phyloP scores from a whole-genome alignment of 2,329 filamentous ascomycete genomes.

The Epicoccum sorghinum region DNA sequence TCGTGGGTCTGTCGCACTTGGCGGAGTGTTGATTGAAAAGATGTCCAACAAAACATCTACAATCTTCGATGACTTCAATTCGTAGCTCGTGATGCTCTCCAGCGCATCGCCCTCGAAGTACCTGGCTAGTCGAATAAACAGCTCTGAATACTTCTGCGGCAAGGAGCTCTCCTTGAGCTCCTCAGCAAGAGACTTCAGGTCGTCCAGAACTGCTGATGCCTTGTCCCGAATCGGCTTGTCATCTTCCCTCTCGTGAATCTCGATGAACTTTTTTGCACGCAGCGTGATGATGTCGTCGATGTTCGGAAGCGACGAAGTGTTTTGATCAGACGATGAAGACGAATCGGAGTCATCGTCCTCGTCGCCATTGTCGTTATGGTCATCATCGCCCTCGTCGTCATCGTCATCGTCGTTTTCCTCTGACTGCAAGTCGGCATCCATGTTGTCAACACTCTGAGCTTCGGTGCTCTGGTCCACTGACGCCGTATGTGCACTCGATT shows the following conservation, averaged over 20 bases:
- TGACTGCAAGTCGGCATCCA: slow-evolving; percentile 59
- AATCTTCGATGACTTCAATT: slow-evolving; percentile 87
- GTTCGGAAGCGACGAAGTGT: slow-evolving; percentile 47
- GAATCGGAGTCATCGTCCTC: slow-evolving; percentile 70
- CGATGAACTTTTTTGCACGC: slow-evolving; percentile 82
- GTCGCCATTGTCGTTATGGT: slow-evolving; percentile 61
- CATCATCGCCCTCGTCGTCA: slow-evolving; percentile 57
- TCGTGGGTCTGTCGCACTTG: slow-evolving; percentile 65
- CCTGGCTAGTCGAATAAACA: slow-evolving; percentile 77
- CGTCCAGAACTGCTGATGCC: slow-evolving; percentile 74
- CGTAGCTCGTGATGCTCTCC: slow-evolving; percentile 93
- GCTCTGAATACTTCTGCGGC: slow-evolving; percentile 59
- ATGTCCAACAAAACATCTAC: slow-evolving; percentile 83
- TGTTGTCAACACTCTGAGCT: slow-evolving; percentile 59
- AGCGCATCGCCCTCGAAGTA: slow-evolving; percentile 90
- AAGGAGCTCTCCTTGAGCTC: slow-evolving; percentile 77
- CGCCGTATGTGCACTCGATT: slow-evolving; percentile 32
- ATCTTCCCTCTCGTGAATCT: slow-evolving; percentile 79
- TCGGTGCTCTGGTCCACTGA: slow-evolving; percentile 44
- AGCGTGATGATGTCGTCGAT: slow-evolving; percentile 76
- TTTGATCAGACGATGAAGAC: slow-evolving; percentile 55
- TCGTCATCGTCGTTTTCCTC: slow-evolving; percentile 57
- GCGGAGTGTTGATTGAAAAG: slow-evolving; percentile 73
- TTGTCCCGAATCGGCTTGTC: slow-evolving; percentile 78
- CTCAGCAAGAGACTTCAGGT: slow-evolving; percentile 72